These are phyloP conservation scores for Ceratocystis destructans DNA, from an alignment of 2,329 filamentous ascomycete genomes.

Conservation along the genomic window DNA sequence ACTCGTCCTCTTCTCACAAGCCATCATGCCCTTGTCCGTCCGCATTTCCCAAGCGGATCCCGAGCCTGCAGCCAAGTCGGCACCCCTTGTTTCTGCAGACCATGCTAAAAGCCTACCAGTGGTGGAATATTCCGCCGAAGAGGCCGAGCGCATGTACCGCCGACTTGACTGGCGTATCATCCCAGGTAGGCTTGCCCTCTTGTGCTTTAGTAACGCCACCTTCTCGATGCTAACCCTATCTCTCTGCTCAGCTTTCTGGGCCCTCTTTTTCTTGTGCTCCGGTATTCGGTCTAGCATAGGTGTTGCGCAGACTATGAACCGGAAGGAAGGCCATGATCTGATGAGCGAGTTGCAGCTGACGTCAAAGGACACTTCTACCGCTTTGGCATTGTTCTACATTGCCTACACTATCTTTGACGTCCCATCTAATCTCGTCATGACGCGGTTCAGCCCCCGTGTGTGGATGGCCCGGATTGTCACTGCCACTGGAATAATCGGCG, in stretches of 20 bases:
- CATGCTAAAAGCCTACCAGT: not conserved
- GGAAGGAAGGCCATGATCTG: conserved; percentile 56
- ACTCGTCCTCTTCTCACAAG: not conserved
- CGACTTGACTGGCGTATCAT: conserved; percentile 48
- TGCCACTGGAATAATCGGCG: conserved; percentile 70
- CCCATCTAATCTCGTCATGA: conserved; percentile 83
- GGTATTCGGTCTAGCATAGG: conserved; percentile 86
- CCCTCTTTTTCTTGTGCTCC: conserved; percentile 82
- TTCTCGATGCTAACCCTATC: conserved; percentile 5
- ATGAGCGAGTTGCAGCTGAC: conserved; percentile 54
- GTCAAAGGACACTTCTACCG: conserved; percentile 66
- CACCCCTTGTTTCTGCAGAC: not conserved
- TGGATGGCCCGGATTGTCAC: conserved; percentile 92
- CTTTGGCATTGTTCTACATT: conserved; percentile 79
- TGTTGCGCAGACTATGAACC: conserved; percentile 90
- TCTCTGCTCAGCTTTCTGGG: conserved; percentile 55
- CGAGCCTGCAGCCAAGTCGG: not conserved
- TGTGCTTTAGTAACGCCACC: not conserved
- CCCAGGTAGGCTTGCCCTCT: conserved; percentile 31
- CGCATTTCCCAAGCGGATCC: not conserved
- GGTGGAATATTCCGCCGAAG: conserved; percentile 36
- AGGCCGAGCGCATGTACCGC: conserved; percentile 41
- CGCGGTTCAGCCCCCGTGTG: conserved; percentile 63
- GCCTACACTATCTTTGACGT: conserved; percentile 83
- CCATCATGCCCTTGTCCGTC: conserved; percentile 2